phyloP scores from a whole-genome alignment of 2,329 filamentous ascomycete genomes.

The Venturia aucupariae region DNA sequence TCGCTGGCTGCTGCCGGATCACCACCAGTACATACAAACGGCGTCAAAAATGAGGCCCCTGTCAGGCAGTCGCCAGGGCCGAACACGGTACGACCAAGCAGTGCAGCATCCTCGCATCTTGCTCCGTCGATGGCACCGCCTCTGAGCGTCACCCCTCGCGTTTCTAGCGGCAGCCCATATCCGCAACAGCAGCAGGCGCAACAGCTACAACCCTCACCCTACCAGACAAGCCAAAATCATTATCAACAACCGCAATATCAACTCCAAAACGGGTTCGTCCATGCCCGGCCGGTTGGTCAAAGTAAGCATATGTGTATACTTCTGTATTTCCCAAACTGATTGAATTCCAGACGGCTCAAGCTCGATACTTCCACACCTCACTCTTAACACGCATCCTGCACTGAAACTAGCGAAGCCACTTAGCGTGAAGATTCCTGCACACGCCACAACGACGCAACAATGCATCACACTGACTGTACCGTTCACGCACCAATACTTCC shows the following conservation, averaged over 20 bases:
- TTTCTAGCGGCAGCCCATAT: slow-evolving; percentile 33
- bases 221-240: slow-evolving; percentile 22
- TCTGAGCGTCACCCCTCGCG: slow-evolving; percentile 23
- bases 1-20: slow-evolving; percentile 30
- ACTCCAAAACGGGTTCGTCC: slow-evolving; percentile 20
- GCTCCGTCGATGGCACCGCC: slow-evolving; percentile 32
- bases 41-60: slow-evolving; percentile 32
- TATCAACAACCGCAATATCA: slow-evolving; percentile 21
- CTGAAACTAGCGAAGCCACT: slow-evolving; percentile 54
- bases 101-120: slow-evolving; percentile 26
- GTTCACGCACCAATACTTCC: slow-evolving; percentile 57
- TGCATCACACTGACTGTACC: slow-evolving; percentile 64
- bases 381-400: slow-evolving; percentile 58
- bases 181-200: slow-evolving; percentile 21
- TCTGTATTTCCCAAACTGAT: slow-evolving; percentile 18
- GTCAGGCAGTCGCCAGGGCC: slow-evolving; percentile 35
- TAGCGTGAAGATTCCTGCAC: slow-evolving; percentile 55
- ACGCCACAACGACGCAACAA: slow-evolving; percentile 57
- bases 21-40: slow-evolving; percentile 25
- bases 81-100: slow-evolving; percentile 28
- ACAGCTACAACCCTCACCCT: slow-evolving; percentile 16
- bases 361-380: slow-evolving; percentile 59
- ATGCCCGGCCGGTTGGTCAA: slow-evolving; percentile 33
- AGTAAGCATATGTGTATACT: slow-evolving; percentile 29
- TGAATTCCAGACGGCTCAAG: slow-evolving; percentile 40